A percentile compares a stretch with the other conserved stretches of the same genome.
These are phyloP conservation scores for Detonula confervacea DNA, from an alignment of 352 stramenopile species.

Conservation along the genomic window DNA sequence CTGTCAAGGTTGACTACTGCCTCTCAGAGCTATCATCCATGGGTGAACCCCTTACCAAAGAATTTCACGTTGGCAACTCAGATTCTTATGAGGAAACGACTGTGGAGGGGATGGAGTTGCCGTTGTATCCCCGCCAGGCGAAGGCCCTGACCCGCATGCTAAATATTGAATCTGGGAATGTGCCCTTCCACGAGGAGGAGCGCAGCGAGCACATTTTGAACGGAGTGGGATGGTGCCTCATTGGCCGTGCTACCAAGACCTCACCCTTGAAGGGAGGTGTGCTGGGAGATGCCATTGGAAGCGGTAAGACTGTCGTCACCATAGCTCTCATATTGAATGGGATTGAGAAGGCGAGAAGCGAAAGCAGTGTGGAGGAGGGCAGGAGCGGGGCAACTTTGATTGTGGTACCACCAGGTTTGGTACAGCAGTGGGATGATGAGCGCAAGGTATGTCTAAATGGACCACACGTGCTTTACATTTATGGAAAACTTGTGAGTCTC, in stretches of 20 bases:
- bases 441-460: conserved; percentile 29
- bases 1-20: conserved; percentile 53
- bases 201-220: conserved; percentile 58
- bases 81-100: conserved; percentile 40
- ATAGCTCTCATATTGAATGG: conserved; percentile 58
- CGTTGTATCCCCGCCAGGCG: conserved; percentile 56
- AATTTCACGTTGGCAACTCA: conserved; percentile 59
- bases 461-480: too few species aligned
- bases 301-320: conserved; percentile 58
- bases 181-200: conserved; percentile 58
- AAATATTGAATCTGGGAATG: conserved; percentile 53
- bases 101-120: conserved; percentile 42
- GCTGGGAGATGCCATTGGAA: conserved; percentile 65
- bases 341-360: conserved; percentile 34
- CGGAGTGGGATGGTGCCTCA: conserved; percentile 58
- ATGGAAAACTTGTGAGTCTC: too few species aligned
- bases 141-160: conserved; percentile 62
- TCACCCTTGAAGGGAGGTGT: conserved; percentile 61
- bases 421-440: conserved; percentile 56
- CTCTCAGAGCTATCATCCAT: conserved; percentile 58
- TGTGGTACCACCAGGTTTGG: conserved; percentile 54
- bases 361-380: conserved; percentile 30
- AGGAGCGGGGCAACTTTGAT: conserved; percentile 50
- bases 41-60: conserved; percentile 59
- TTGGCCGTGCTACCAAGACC: conserved; percentile 49